Percentiles rank a stretch among this genome's conserved stretches.
Conservation (phyloP, 2,329 filamentous ascomycete species). For the Magnaporthales sp. region DNA sequence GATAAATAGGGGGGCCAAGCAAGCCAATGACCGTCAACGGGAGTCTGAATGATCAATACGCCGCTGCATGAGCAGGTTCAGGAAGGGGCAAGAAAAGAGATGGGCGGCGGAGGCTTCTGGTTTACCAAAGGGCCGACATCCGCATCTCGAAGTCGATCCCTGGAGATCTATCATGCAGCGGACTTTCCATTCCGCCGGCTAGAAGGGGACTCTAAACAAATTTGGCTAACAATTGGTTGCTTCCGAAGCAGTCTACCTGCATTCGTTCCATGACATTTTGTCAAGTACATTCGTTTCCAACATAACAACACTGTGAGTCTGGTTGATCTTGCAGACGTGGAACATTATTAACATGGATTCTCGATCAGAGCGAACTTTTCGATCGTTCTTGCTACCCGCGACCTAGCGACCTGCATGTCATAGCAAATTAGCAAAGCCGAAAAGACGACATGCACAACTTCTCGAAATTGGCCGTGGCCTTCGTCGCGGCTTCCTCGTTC, state of each 20-base stretch:
- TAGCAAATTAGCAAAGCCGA: constrained; percentile 5
- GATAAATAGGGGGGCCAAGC: not conserved
- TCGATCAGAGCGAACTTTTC: not conserved
- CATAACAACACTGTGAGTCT: constrained; percentile 29
- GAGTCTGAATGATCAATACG: not conserved
- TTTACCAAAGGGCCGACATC: not conserved
- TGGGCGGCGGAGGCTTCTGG: not conserved
- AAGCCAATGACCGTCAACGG: not conserved
- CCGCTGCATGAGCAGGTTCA: not conserved
- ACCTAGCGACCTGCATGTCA: constrained; percentile 8
- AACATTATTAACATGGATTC: constrained; percentile 3
- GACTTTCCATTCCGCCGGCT: not conserved
- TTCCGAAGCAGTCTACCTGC: constrained; percentile 41
- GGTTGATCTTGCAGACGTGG: constrained; percentile 5
- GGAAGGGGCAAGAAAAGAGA: not conserved
- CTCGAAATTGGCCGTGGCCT: constrained; percentile 37
- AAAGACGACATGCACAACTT: constrained; percentile 39
- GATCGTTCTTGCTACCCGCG: not conserved
- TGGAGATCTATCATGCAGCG: not conserved
- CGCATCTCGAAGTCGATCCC: not conserved
- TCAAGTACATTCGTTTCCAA: constrained; percentile 52
- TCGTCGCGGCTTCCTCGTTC: constrained; percentile 38
- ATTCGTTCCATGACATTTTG: constrained; percentile 40
- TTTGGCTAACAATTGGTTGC: not conserved
- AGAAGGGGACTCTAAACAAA: not conserved